These are phyloP conservation scores for Phylloboletellus chloephorus DNA, from an alignment of 1,284 basidiomycete genomes.

Conservation along the genomic window DNA sequence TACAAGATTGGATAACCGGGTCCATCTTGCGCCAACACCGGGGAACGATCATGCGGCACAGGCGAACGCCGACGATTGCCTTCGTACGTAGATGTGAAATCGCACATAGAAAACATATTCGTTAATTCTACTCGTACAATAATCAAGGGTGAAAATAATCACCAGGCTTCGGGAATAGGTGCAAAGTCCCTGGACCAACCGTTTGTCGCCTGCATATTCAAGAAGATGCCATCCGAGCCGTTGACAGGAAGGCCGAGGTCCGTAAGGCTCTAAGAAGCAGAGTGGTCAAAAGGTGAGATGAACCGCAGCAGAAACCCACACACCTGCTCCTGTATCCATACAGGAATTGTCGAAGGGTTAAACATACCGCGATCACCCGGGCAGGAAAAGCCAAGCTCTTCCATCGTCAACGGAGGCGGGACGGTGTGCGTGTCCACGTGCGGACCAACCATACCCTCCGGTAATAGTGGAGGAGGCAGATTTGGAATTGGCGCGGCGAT, in stretches of 20 bases:
- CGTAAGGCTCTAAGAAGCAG: conserved; percentile 58
- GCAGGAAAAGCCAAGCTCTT: conserved; percentile 78
- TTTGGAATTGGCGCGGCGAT: conserved; percentile 45
- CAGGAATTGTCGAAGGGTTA: conserved; percentile 70
- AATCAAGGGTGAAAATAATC: conserved; percentile 27
- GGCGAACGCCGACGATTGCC: conserved; percentile 14
- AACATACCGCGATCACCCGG: conserved; percentile 69
- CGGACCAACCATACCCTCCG: conserved; percentile 50
- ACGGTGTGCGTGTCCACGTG: conserved; percentile 48
- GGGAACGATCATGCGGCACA: conserved; percentile 19
- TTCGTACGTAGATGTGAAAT: conserved; percentile 21
- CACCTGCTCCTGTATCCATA: conserved; percentile 80
- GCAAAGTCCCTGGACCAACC: conserved; percentile 73
- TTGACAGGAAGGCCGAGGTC: conserved; percentile 87
- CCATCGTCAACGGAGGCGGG: conserved; percentile 69
- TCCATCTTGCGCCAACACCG: conserved; percentile 3
- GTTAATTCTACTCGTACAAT: conserved; percentile 26
- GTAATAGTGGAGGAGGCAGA: conserved; percentile 45
- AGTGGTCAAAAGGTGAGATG: conserved; percentile 5
- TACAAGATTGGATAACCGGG: neutral
- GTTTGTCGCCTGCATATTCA: conserved; percentile 63
- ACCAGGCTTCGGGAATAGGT: conserved; percentile 79
- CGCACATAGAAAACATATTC: conserved; percentile 16
- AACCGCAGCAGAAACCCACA: conserved; percentile 14
- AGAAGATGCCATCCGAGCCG: conserved; percentile 83